Conservation (phyloP, 305 asterid species). For the Fraxinus albicans region DNA sequence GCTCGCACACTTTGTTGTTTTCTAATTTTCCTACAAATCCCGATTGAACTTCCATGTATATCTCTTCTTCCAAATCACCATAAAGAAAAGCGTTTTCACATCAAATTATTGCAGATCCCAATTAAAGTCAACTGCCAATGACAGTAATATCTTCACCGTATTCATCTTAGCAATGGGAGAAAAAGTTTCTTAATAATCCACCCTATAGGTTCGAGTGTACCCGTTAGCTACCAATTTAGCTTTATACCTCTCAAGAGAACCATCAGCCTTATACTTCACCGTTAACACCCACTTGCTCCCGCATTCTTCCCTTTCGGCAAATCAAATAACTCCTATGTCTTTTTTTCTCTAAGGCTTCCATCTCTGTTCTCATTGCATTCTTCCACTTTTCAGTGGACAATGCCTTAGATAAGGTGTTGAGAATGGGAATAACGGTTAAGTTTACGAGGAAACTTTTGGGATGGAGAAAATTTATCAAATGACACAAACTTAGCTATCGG, state of each 20-base stretch:
- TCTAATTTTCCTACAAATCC: not conserved
- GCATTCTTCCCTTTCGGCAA: not conserved
- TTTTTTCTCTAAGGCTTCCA: not conserved
- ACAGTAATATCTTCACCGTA: not conserved
- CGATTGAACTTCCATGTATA: not conserved
- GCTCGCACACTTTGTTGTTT: not conserved
- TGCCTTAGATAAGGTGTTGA: not conserved
- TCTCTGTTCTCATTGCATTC: not conserved
- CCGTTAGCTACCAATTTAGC: not conserved
- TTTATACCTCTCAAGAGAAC: not conserved
- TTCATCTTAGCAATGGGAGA: not conserved
- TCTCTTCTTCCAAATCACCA: not conserved
- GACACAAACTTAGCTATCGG: not conserved
- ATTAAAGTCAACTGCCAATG: not conserved
- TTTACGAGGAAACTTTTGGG: not conserved
- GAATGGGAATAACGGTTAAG: not conserved
- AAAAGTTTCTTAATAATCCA: not conserved
- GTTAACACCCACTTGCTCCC: not conserved
- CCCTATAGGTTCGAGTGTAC: not conserved
- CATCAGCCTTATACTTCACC: not conserved
- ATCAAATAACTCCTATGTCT: not conserved
- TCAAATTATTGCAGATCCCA: not conserved
- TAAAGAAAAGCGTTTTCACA: not conserved
- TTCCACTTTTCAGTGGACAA: not conserved
- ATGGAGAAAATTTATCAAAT: not conserved